These are phyloP conservation scores for Neurospora tetraspora DNA, from an alignment of 495 filamentous ascomycete species.

Conservation along the genomic window DNA sequence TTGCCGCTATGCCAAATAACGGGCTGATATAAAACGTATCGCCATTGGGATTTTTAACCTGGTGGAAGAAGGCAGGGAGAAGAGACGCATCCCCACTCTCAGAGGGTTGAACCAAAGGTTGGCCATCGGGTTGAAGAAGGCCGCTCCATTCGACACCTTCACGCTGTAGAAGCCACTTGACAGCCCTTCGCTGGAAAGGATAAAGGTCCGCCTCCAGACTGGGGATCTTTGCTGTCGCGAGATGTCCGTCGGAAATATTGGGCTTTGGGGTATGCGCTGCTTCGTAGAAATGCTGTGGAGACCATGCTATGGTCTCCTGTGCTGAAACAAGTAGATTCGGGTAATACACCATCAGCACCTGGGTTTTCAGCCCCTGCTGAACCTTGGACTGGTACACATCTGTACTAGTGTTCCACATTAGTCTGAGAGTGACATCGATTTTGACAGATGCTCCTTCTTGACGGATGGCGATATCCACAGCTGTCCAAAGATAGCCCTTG, in stretches of 20 bases:
- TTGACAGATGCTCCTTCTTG: conserved; percentile 10
- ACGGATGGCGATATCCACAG: conserved; percentile 4
- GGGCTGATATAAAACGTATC: conserved; percentile 41
- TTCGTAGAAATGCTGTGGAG: conserved; percentile 36
- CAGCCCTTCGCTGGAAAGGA: conserved; percentile 35
- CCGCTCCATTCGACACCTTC: conserved; percentile 32
- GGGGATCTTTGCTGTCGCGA: conserved; percentile 15
- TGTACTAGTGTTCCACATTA: conserved; percentile 17
- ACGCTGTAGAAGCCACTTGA: conserved; percentile 36
- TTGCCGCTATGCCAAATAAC: conserved; percentile 51
- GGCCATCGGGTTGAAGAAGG: neutral
- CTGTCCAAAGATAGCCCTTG: conserved; percentile 17
- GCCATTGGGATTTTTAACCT: conserved; percentile 23
- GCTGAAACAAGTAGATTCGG: conserved; percentile 4
- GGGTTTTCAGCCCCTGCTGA: conserved; percentile 11
- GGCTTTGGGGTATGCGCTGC: conserved; percentile 29
- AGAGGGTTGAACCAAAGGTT: conserved; percentile 9
- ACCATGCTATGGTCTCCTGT: conserved; percentile 7
- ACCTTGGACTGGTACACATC: conserved; percentile 2
- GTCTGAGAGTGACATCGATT: conserved; percentile 9
- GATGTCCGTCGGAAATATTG: conserved; percentile 9
- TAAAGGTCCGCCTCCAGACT: conserved; percentile 25
- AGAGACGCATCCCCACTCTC: neutral
- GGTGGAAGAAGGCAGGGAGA: conserved; percentile 8
- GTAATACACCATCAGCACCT: conserved; percentile 19